Base-by-base conservation (phyloP, 2,329 filamentous ascomycete species). In the Berkeleyomyces basicola region DNA sequence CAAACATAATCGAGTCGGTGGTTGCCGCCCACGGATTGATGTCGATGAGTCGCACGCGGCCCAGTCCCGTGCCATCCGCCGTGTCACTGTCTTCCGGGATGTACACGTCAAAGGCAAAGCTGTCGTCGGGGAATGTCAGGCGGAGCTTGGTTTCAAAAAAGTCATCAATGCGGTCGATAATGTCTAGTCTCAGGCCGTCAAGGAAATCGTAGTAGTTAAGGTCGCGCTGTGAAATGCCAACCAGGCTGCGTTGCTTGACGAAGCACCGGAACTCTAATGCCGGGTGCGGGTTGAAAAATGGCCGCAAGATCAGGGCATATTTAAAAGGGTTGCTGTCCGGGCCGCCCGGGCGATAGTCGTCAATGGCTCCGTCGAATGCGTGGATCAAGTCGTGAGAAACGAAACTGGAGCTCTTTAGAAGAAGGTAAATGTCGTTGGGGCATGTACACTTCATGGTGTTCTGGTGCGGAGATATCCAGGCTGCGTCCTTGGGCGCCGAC, bases 251-350 rank as follows among this genome's bases (percentile, higher is more conserved):
- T 64, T 90, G 79, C 68, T 92, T 88, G 46, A 97, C 93, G 70
- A 97, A 99, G 72, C 91, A 96, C 33, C 93, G 83, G 73, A 99
- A 99, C 72, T 99, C 93, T 64, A 96, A 82, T 0, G 90, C 87
- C 0, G 91, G 90, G 71, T 96, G 93, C 62, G 93, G 84, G 66
- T 85, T 85, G 73, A 96, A 88, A 74, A 88, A 92, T 71, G 95
- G 89, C 42, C 93, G 84, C 7, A 99, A 81, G 2, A 96, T 86
- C 1, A 99, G 82, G 42, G 91, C 80, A 62, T 91, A 93, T 3
- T 82, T 79, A 67, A 93, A 87, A 2, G 73, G 72, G 9, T 71
- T 72, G 60, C 63, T 65, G 61, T 67, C 51, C 16, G 75, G 72
- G 61, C 80, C 84, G 66, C 82, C 83, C 16, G 63, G 49, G 44